Conservation (phyloP, 2,329 filamentous ascomycete species). For the Hypoxylon sp. region DNA sequence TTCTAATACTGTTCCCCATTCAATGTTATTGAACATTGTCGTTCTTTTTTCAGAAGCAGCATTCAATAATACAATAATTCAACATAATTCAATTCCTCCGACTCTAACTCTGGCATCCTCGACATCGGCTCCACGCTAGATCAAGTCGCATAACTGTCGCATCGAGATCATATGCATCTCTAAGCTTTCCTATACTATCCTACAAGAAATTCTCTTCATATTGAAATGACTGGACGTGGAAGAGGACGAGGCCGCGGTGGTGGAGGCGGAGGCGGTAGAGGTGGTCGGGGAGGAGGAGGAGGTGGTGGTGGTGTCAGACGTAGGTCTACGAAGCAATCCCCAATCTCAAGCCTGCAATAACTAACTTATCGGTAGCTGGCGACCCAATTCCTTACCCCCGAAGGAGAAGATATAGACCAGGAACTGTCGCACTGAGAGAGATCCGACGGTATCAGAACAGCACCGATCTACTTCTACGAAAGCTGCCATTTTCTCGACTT, state of each 20-base stretch:
- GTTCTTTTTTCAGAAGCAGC: slow-evolving; percentile 25
- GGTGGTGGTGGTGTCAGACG: slow-evolving; percentile 45
- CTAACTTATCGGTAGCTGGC: slow-evolving; percentile 69
- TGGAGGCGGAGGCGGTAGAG: slow-evolving; percentile 49
- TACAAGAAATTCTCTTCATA: slow-evolving; percentile 18
- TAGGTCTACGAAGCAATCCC: slow-evolving; percentile 56
- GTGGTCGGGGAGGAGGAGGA: slow-evolving; percentile 42
- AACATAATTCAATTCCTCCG: slow-evolving; percentile 1
- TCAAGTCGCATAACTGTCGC: slow-evolving; percentile 21
- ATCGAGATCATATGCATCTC: neutral
- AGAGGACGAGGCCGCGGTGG: slow-evolving; percentile 41
- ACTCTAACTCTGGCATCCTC: neutral
- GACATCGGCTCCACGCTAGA: slow-evolving; percentile 5
- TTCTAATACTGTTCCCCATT: slow-evolving; percentile 28
- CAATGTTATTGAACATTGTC: slow-evolving; percentile 14
- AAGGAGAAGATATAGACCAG: slow-evolving; percentile 78
- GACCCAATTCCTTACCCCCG: slow-evolving; percentile 77
- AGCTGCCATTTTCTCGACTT: slow-evolving; percentile 84
- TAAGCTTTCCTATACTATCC: neutral
- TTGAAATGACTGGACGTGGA: slow-evolving; percentile 30
- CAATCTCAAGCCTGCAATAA: slow-evolving; percentile 8
- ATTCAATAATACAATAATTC: slow-evolving; percentile 33
- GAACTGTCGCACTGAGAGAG: slow-evolving; percentile 90
- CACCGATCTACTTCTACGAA: slow-evolving; percentile 87
- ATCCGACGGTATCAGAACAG: slow-evolving; percentile 92